Percentiles rank a stretch among this genome's conserved stretches.
Conservation (phyloP, 2,329 filamentous ascomycete genomes). For the Trichophaea hybrida region DNA sequence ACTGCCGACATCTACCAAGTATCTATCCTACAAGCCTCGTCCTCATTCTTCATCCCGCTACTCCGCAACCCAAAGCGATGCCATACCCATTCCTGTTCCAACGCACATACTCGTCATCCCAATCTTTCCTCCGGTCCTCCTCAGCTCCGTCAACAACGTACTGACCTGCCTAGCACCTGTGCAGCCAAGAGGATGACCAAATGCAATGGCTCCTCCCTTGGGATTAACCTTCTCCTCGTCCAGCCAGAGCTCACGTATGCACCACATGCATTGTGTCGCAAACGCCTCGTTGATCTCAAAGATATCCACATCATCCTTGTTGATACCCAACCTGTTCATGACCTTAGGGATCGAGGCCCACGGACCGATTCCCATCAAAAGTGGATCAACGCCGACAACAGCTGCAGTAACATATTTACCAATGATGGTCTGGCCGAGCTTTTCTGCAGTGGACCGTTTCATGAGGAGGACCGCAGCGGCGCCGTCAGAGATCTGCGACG, state of each 20-base stretch:
- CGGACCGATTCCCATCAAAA: slow-evolving; percentile 91
- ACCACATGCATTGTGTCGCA: slow-evolving; percentile 88
- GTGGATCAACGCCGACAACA: slow-evolving; percentile 74
- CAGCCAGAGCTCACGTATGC: slow-evolving; percentile 71
- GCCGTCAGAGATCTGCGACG: slow-evolving; percentile 87
- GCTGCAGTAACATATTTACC: slow-evolving; percentile 83
- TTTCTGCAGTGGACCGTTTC: slow-evolving; percentile 81
- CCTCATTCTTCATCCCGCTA: not conserved
- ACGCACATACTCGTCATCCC: slow-evolving; percentile 94
- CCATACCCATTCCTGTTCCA: slow-evolving; percentile 96
- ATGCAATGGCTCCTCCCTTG: slow-evolving; percentile 91
- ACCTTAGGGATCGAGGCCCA: slow-evolving; percentile 93
- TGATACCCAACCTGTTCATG: slow-evolving; percentile 71
- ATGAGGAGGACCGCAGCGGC: slow-evolving; percentile 90
- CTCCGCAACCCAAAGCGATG: slow-evolving; percentile 88
- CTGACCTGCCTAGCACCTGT: slow-evolving; percentile 89
- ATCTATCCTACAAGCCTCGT: not conserved
- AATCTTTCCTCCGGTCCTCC: slow-evolving; percentile 67
- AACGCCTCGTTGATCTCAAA: slow-evolving; percentile 99
- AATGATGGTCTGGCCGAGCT: slow-evolving; percentile 72
- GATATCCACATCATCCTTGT: slow-evolving; percentile 83
- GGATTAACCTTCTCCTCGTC: slow-evolving; percentile 84
- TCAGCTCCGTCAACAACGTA: slow-evolving; percentile 79
- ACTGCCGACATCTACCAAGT: too few relatives aligned
- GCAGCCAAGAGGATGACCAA: slow-evolving; percentile 87